These are phyloP conservation scores for Triticum dicoccoides DNA, from an alignment of 176 grass and related monocot species.

Conservation along the genomic window DNA sequence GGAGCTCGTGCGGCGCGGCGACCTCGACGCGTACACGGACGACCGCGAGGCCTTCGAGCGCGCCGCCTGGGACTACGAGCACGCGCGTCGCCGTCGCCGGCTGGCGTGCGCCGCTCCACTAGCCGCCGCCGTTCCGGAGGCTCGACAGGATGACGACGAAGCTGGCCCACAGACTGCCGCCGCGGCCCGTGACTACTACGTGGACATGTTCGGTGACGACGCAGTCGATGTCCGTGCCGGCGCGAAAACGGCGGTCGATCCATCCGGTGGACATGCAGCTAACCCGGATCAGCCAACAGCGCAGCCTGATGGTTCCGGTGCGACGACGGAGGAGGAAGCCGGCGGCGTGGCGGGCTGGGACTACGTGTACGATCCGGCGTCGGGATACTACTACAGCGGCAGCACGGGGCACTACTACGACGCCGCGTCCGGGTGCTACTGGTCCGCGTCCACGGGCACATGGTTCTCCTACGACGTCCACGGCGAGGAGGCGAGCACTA, in stretches of 20 bases:
- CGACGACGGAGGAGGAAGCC: not conserved
- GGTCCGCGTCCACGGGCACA: not conserved
- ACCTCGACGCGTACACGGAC: not conserved
- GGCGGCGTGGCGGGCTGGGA: not conserved
- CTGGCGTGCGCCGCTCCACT: not conserved
- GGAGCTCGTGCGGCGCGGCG: not conserved
- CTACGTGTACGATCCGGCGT: not conserved
- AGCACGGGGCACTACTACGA: not conserved
- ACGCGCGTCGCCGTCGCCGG: not conserved
- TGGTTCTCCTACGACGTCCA: not conserved
- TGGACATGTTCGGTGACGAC: not conserved
- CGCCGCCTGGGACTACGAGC: not conserved
- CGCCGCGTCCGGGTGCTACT: not conserved
- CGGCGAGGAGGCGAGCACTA: not conserved
- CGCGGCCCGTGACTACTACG: not conserved
- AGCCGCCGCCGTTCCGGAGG: not conserved
- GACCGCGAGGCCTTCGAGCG: conserved; percentile 5
- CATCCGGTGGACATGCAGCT: not conserved
- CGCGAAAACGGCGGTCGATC: not conserved
- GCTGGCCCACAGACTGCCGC: not conserved
- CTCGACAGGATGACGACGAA: no score
- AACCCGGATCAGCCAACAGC: not conserved
- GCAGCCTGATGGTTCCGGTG: not conserved
- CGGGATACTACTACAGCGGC: not conserved
- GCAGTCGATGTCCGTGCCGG: no score